These are phyloP conservation scores for Fraxinus sp. DNA, from an alignment of 305 asterid genomes.

Conservation along the genomic window DNA sequence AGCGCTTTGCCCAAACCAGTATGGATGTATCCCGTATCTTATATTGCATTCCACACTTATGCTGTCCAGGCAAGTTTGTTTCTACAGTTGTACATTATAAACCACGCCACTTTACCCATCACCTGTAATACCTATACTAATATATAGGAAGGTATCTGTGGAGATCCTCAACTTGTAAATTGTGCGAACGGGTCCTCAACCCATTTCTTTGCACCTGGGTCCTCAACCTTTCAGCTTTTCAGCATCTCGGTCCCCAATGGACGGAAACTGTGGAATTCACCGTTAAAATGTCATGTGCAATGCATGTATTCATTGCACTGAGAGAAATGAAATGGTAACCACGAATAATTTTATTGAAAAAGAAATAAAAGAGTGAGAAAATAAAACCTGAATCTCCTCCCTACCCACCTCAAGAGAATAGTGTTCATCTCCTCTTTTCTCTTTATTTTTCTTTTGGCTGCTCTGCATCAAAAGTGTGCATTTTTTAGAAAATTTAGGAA, in stretches of 20 bases:
- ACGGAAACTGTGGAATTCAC: background rate
- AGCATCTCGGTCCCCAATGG: background rate
- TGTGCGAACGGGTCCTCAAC: background rate
- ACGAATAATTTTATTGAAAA: background rate
- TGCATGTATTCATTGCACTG: background rate
- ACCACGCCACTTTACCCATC: background rate
- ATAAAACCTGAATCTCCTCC: background rate
- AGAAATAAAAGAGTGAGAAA: background rate
- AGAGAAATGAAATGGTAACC: background rate
- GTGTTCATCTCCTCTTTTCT: background rate
- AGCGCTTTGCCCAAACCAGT: constrained; percentile 69
- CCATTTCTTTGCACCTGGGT: background rate
- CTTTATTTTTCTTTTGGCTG: background rate
- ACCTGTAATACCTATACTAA: background rate
- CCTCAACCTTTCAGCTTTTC: background rate
- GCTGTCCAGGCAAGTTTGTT: constrained; percentile 76
- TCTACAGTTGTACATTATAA: background rate
- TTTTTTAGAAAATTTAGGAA: background rate
- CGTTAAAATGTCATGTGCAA: background rate
- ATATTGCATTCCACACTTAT: constrained; percentile 82
- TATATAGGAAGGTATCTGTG: background rate
- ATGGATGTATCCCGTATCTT: constrained; percentile 93
- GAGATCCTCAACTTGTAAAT: background rate
- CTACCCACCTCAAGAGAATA: background rate
- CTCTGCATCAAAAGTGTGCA: background rate